Conservation (phyloP, 176 grass and related monocot genomes). For the Otatea glauca region DNA sequence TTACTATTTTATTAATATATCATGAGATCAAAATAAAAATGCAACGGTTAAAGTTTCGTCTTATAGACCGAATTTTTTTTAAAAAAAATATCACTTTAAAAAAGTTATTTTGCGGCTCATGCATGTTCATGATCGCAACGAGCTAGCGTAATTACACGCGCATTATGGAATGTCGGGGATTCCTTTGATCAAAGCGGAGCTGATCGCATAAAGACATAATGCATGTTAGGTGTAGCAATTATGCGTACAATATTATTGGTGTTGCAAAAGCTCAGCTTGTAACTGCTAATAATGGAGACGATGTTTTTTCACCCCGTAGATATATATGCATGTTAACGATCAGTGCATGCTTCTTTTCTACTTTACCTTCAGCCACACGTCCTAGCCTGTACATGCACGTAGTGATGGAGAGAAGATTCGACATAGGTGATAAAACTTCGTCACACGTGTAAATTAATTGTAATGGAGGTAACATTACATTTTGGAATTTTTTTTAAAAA, state of each 20-base stretch:
- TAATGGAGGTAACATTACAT: not conserved
- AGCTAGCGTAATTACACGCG: not conserved
- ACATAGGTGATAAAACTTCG: not conserved
- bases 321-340: not conserved
- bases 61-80: too few relatives aligned
- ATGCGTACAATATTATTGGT: constrained; percentile 30
- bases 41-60: too few relatives aligned
- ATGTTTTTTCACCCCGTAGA: not conserved
- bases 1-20: too few relatives aligned
- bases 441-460: not conserved
- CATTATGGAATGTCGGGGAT: not conserved
- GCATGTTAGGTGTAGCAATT: constrained; percentile 44
- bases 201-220: constrained; percentile 8
- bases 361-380: not conserved
- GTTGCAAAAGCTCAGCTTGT: not conserved
- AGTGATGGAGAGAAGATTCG: not conserved
- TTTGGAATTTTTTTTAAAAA: not conserved
- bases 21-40: too few relatives aligned
- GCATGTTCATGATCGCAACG: not conserved
- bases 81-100: too few relatives aligned
- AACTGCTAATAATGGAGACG: not conserved
- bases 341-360: not conserved
- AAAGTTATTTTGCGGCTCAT: too few relatives aligned
- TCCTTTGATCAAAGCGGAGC: constrained; percentile 14
- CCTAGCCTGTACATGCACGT: not conserved